Conservation (phyloP, 208 protist genomes). For the Crithidia fasciculata region DNA sequence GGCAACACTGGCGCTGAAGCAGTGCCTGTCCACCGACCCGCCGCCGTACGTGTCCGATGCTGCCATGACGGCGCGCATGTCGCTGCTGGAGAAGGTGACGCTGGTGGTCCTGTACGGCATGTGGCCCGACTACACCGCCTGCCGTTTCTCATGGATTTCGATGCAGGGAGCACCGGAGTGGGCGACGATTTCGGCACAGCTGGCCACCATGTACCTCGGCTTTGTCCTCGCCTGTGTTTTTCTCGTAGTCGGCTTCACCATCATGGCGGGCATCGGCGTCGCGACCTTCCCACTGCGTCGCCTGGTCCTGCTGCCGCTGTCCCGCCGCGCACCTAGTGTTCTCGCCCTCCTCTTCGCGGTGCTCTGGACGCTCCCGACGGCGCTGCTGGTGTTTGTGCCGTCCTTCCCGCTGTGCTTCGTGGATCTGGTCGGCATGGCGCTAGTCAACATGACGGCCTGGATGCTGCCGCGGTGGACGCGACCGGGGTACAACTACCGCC, state of each 20-base stretch:
- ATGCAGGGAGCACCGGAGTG: constrained; percentile 55
- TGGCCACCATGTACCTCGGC: constrained; percentile 57
- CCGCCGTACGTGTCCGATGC: constrained; percentile 44
- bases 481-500: constrained; percentile 40
- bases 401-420: constrained; percentile 55
- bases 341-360: constrained; percentile 22
- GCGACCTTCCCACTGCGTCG: constrained; percentile 34
- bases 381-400: constrained; percentile 39
- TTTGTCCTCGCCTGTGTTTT: constrained; percentile 41
- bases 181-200: constrained; percentile 51
- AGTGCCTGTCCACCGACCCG: constrained; percentile 52
- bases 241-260: constrained; percentile 28
- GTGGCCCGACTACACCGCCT: constrained; percentile 54
- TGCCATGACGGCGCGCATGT: constrained; percentile 64
- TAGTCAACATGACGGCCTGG: constrained; percentile 39
- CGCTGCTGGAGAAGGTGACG: constrained; percentile 54
- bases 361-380: constrained; percentile 53
- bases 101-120: constrained; percentile 59
- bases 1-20: constrained; percentile 38
- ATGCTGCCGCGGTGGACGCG: constrained; percentile 43
- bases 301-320: constrained; percentile 31
- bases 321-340: constrained; percentile 11
- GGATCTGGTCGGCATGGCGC: constrained; percentile 33
- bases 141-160: constrained; percentile 75
- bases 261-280: constrained; percentile 22